phyloP scores from a whole-genome alignment of 192 early-diverging fungal species.

The Rhizophlyctis rosea region DNA sequence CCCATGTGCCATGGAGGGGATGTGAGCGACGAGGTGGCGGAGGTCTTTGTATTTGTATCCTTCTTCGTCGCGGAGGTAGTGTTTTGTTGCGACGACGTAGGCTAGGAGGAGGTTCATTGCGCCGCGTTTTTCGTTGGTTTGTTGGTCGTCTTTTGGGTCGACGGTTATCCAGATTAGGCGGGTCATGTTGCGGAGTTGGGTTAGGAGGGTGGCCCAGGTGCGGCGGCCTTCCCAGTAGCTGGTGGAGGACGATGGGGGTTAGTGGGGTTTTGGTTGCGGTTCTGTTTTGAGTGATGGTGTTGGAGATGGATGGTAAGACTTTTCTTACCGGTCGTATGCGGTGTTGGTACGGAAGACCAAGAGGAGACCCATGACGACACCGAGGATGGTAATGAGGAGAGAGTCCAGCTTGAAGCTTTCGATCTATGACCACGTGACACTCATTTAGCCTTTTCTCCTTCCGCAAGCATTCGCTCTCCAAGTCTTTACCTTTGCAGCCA shows the following conservation, averaged over 20 bases:
- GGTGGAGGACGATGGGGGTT: too few relatives aligned
- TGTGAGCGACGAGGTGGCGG: constrained; percentile 59
- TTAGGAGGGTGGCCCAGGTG: constrained; percentile 70
- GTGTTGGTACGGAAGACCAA: constrained; percentile 84
- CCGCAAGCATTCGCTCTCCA: too few relatives aligned
- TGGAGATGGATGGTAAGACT: too few relatives aligned
- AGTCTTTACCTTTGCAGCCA: background rate
- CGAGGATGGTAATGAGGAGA: constrained; percentile 41
- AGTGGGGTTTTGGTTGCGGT: too few relatives aligned
- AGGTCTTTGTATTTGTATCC: constrained; percentile 69
- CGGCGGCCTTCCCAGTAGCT: constrained; percentile 83
- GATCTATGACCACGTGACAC: too few relatives aligned
- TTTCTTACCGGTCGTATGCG: too few relatives aligned
- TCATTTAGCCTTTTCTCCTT: too few relatives aligned
- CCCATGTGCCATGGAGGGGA: constrained; percentile 58
- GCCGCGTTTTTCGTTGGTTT: constrained; percentile 55
- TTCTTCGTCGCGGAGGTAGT: constrained; percentile 76
- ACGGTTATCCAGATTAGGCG: constrained; percentile 72
- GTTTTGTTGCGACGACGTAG: constrained; percentile 76
- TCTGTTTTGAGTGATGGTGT: too few relatives aligned
- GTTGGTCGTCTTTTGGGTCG: constrained; percentile 11
- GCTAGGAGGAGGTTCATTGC: constrained; percentile 77
- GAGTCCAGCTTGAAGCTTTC: too few relatives aligned
- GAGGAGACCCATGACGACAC: constrained; percentile 53
- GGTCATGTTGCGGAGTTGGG: constrained; percentile 70